phyloP scores from a whole-genome alignment of 371 early-diverging fungal species.

The Capillidium heterosporum region DNA sequence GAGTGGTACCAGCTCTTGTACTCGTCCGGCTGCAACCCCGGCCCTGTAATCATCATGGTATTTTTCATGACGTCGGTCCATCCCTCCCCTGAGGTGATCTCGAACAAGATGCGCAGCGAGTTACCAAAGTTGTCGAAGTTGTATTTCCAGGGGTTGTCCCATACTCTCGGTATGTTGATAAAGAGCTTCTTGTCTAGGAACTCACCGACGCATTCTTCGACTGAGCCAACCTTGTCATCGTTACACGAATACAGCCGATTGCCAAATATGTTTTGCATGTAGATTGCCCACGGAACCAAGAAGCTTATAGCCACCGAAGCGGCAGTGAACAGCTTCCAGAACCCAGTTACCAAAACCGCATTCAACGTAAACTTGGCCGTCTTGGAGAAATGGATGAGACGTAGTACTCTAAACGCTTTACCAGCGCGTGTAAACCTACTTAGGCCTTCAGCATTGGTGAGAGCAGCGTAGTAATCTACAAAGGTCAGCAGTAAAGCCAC shows the following conservation, averaged over 20 bases:
- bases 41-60: constrained; percentile 28
- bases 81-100: constrained; percentile 50
- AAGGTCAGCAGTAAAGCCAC: constrained; percentile 11
- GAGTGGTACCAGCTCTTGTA: constrained; percentile 25
- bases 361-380: constrained; percentile 4
- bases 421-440: constrained; percentile 39
- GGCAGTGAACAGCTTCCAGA: constrained; percentile 40
- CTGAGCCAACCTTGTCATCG: constrained; percentile 16
- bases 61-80: constrained; percentile 44
- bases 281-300: constrained; percentile 46
- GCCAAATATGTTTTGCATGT: constrained; percentile 39
- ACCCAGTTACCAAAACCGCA: constrained; percentile 16
- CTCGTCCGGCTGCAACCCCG: constrained; percentile 2
- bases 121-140: constrained; percentile 44
- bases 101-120: constrained; percentile 37
- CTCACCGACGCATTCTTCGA: constrained; percentile 19
- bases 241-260: constrained; percentile 38
- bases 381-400: constrained; percentile 22
- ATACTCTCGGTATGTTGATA: constrained; percentile 29
- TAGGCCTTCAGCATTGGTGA: constrained; percentile 18
- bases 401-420: constrained; percentile 39
- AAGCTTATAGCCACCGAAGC: constrained; percentile 27
- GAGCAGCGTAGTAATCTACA: background rate
- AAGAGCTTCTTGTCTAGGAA: constrained; percentile 11
- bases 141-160: constrained; percentile 45